Percentiles rank a stretch among this genome's conserved stretches.
Conservation (phyloP, 768 basidiomycete genomes). For the Lactifluus echinatus region DNA sequence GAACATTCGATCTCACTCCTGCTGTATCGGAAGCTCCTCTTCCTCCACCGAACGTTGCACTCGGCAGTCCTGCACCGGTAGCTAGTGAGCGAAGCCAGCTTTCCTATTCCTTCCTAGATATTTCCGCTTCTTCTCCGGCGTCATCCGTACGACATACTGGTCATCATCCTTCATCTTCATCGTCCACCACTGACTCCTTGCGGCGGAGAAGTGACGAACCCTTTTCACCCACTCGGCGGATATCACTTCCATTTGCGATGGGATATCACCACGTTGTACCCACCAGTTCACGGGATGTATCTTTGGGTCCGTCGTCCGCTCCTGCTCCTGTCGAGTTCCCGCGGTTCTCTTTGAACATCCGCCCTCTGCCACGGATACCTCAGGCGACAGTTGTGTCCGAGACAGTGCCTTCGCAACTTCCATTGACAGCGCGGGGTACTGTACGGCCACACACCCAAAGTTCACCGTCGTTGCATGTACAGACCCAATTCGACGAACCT, state of each 20-base stretch:
- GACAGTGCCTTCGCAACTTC: background rate
- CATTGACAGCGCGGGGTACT: background rate
- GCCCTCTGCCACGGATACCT: constrained; percentile 13
- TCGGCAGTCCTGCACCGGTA: background rate
- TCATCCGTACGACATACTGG: constrained; percentile 1
- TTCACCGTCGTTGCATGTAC: constrained; percentile 11
- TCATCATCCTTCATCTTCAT: background rate
- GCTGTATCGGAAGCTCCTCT: background rate
- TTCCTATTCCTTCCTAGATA: constrained; percentile 20
- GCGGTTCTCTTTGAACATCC: constrained; percentile 2
- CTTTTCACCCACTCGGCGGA: background rate
- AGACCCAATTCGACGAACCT: constrained; percentile 3
- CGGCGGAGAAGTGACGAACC: constrained; percentile 3
- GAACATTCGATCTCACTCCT: constrained; percentile 6
- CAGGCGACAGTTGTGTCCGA: background rate
- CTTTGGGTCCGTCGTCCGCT: background rate
- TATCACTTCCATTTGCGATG: constrained; percentile 19
- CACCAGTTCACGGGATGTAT: background rate
- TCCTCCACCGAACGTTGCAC: background rate
- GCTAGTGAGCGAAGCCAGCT: constrained; percentile 2
- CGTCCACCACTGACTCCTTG: constrained; percentile 11
- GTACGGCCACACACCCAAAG: background rate
- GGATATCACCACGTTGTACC: constrained; percentile 11
- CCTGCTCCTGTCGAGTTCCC: constrained; percentile 8
- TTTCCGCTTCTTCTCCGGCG: constrained; percentile 14